Base-by-base conservation (phyloP, 2,329 filamentous ascomycete genomes). In the Lasiodiplodia hormozganensis region DNA sequence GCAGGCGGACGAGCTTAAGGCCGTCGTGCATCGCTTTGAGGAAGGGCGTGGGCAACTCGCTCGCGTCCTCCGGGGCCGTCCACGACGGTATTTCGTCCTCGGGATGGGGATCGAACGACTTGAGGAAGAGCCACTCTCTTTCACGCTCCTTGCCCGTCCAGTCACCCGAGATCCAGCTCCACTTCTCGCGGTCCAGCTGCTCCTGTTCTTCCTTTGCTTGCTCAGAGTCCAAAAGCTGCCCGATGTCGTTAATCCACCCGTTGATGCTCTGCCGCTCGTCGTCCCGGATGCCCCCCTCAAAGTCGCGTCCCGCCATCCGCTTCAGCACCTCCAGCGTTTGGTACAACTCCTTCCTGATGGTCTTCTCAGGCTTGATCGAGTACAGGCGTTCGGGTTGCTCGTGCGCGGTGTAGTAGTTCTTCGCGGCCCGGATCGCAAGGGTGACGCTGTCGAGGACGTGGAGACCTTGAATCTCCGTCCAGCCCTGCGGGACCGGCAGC, bases 401-500 rank as follows among this genome's bases (percentile, higher is more conserved):
- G 77, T 98, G 96, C 4, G 93, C 88, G 0, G 94, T 97, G 81
- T 99, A 98, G 82, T 98, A 99, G 74, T 96, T 90, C 81, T 96
- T 97, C 64, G 96, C 96, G 1, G 95, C 94, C 65, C 94, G 89
- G 73, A 99, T 98, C n/a, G 95, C 95, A 65, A 98, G 85, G 0
- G 96, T 99, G 76, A 96, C 91, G 65, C 97, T 90, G 77, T 98
- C 95, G 68, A 98, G 87, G 47, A 99, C 89, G 75, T 96, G 92
- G 84, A 98, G 89, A 21, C 95, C 96, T 78, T 97, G 93, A 25
- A 97, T 86, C 79, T 97, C 93, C 77, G 92, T 88, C 89, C 92
- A 97, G 10, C 89, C 90, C 72, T 89, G 88, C 18, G 47, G 47
- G 6, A 54, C 23, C 4, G 56, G 58, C n/a, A 64, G 34, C 11